Evolutionary conservation across 2,329 filamentous ascomycete species (phyloP).

Genomic region (Fusarium irregulare): DNA sequence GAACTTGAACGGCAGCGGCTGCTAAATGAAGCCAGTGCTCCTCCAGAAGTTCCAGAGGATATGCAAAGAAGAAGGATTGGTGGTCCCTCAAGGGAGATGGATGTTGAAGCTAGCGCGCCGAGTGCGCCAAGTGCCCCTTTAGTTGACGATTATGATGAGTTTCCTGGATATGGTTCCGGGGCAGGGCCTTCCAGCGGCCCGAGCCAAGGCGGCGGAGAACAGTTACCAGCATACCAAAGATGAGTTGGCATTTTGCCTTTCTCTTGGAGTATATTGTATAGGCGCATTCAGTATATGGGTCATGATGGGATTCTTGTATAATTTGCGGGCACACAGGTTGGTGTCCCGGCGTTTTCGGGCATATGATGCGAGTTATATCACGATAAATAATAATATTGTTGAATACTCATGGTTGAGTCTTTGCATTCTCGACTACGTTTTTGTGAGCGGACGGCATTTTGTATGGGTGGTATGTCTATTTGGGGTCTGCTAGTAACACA

Average conservation of each 20-base stretch:
- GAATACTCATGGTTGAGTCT: constrained; percentile 10
- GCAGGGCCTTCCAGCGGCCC: constrained; percentile 41
- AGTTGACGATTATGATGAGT: constrained; percentile 66
- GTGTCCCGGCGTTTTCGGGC: constrained; percentile 32
- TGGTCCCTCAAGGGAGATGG: constrained; percentile 45
- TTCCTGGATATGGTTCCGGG: constrained; percentile 49
- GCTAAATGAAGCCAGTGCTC: constrained; percentile 72
- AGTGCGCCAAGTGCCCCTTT: constrained; percentile 71
- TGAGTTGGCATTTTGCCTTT: constrained; percentile 38
- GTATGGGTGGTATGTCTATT: not conserved
- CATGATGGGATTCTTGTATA: constrained; percentile 25
- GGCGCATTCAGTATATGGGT: constrained; percentile 19
- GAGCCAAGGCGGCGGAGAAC: constrained; percentile 45
- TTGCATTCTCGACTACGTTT: not conserved
- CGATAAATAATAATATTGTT: constrained; percentile 23
- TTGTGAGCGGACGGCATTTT: not conserved
- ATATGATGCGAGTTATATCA: constrained; percentile 26
- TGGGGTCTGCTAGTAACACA: too few relatives aligned
- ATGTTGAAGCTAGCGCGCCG: constrained; percentile 66
- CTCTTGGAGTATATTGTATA: constrained; percentile 20
- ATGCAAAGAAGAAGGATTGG: constrained; percentile 53
- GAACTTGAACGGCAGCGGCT: constrained; percentile 76
- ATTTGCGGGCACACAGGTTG: constrained; percentile 16
- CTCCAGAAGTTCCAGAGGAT: constrained; percentile 68
- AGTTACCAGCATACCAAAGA: constrained; percentile 55